Evolutionary conservation across 2,329 filamentous ascomycete species (phyloP).

Genomic region (Acarospora socialis): DNA sequence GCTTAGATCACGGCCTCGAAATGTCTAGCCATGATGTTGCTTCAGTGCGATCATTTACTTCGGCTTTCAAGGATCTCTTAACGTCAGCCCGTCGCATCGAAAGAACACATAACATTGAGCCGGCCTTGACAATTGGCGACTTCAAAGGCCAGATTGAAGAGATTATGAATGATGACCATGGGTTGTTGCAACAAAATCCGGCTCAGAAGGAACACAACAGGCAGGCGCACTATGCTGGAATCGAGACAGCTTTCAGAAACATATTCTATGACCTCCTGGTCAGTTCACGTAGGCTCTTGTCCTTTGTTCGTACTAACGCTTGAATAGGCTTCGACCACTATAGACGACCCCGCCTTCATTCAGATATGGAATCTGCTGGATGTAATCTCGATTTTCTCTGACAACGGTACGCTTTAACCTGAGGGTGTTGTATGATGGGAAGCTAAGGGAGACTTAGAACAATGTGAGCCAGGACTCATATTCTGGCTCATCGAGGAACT

Average conservation of each 20-base stretch:
- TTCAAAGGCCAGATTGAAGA: constrained; percentile 33
- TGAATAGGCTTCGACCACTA: constrained; percentile 53
- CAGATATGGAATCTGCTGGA: constrained; percentile 90
- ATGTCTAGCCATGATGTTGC: constrained; percentile 42
- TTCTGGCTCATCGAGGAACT: constrained; percentile 91
- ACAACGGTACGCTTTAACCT: constrained; percentile 41
- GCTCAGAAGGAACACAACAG: constrained; percentile 21
- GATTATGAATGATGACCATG: constrained; percentile 21
- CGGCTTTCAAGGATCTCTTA: constrained; percentile 44
- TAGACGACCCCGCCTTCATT: constrained; percentile 65
- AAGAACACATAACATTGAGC: constrained; percentile 50
- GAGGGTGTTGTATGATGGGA: constrained; percentile 1
- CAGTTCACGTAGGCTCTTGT: constrained; percentile 23
- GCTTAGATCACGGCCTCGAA: constrained; percentile 1
- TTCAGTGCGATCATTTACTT: constrained; percentile 39
- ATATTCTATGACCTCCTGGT: constrained; percentile 70
- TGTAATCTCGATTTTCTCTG: constrained; percentile 74
- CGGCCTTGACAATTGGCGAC: constrained; percentile 57
- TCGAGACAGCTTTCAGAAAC: constrained; percentile 72
- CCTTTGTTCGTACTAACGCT: constrained; percentile 12
- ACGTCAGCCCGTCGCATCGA: constrained; percentile 46
- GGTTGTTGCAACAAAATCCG: constrained; percentile 5
- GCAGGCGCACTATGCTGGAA: constrained; percentile 47
- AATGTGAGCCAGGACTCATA: constrained; percentile 63
- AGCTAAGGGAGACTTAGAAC: constrained; percentile 23